phyloP scores from a whole-genome alignment of 495 filamentous ascomycete genomes.

The Sordaria brevicollis region DNA sequence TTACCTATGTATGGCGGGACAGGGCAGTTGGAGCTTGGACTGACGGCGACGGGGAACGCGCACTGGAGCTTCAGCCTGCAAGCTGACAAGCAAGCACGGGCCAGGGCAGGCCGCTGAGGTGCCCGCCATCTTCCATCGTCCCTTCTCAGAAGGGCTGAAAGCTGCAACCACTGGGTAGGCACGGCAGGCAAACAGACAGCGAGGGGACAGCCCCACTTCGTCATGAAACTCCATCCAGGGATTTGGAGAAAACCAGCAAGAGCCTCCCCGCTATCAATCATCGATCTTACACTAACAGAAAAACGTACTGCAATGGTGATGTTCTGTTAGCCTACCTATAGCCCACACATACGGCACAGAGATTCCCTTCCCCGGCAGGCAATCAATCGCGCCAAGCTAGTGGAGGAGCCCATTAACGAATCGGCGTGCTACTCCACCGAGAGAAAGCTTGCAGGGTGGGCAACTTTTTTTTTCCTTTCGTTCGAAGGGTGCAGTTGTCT shows the following conservation, averaged over 20 bases:
- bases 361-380: slow-evolving; percentile 1
- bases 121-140: neutral
- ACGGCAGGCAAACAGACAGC: neutral
- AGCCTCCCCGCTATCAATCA: neutral
- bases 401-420: slow-evolving; percentile 1
- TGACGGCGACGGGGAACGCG: slow-evolving; percentile 10
- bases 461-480: slow-evolving; percentile 7
- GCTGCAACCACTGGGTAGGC: neutral
- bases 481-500: neutral
- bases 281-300: too few relatives aligned
- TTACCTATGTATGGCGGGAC: neutral
- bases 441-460: slow-evolving; percentile 1
- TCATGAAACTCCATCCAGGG: neutral
- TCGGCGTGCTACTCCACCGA: slow-evolving; percentile 17
- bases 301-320: too few relatives aligned
- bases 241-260: neutral
- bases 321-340: too few relatives aligned
- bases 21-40: slow-evolving; percentile 1
- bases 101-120: slow-evolving; percentile 4
- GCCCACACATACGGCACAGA: neutral
- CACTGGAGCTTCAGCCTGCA: slow-evolving; percentile 20
- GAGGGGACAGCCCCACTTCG: neutral
- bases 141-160: neutral
- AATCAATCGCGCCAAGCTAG: neutral
- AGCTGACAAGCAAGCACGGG: slow-evolving; percentile 14